A percentile compares a stretch with the other conserved stretches of the same genome.
Evolutionary conservation across 345 rosid genomes (phyloP).

Genomic region (Barbarea vulgaris): DNA sequence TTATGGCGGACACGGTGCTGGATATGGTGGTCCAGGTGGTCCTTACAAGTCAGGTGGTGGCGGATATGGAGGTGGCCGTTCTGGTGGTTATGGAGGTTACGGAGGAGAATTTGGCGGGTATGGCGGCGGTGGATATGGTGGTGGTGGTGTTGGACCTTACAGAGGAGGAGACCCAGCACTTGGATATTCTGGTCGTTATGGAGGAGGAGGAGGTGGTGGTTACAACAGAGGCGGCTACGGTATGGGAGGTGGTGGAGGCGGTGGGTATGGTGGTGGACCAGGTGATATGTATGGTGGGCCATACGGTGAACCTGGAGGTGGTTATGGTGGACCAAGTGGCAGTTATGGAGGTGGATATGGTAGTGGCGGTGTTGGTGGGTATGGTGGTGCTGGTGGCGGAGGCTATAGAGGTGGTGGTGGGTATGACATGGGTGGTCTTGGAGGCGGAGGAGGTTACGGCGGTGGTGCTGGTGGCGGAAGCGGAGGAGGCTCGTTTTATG

Average conservation of each 20-base stretch:
- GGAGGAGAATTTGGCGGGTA: constrained; percentile 72
- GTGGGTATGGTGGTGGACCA: constrained; percentile 65
- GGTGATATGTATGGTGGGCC: constrained; percentile 67
- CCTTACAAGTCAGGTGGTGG: constrained; percentile 65
- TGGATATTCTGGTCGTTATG: constrained; percentile 79
- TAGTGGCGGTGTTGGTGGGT: constrained; percentile 45
- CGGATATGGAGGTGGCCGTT: constrained; percentile 61
- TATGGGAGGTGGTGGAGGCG: constrained; percentile 56
- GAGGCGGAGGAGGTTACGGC: constrained; percentile 44
- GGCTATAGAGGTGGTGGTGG: constrained; percentile 46
- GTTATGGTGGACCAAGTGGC: constrained; percentile 42
- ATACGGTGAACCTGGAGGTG: constrained; percentile 48
- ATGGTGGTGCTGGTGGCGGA: constrained; percentile 43
- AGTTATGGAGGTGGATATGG: constrained; percentile 54
- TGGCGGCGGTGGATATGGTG: constrained; percentile 70
- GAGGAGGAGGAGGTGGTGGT: constrained; percentile 57
- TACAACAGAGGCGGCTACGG: constrained; percentile 72
- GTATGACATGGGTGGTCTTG: constrained; percentile 50
- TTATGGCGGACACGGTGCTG: constrained; percentile 65
- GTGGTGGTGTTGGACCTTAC: constrained; percentile 65
- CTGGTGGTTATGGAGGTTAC: constrained; percentile 65
- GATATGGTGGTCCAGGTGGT: constrained; percentile 54
- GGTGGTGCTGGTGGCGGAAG: constrained; percentile 42
- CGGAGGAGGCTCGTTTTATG: constrained; percentile 55
- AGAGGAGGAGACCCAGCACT: constrained; percentile 81